Evolutionary conservation across 495 filamentous ascomycete species (phyloP).

Genomic region (Neurospora sp.): DNA sequence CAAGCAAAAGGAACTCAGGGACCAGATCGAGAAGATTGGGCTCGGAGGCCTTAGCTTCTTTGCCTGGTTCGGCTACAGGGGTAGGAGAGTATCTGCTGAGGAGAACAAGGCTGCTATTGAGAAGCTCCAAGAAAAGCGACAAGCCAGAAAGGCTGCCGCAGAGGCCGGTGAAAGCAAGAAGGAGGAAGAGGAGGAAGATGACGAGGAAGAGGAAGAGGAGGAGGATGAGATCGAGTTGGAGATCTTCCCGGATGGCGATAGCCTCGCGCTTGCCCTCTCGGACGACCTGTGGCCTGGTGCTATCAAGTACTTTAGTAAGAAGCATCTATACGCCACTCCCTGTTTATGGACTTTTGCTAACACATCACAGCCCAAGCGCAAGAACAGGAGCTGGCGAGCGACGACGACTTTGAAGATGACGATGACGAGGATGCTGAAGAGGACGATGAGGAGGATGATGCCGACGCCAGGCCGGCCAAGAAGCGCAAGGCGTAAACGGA

Average conservation of each 20-base stretch:
- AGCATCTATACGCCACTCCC: background rate
- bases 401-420: constrained; percentile 49
- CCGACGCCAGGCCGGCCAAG: constrained; percentile 31
- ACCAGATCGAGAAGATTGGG: constrained; percentile 45
- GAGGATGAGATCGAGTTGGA: constrained; percentile 51
- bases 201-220: constrained; percentile 44
- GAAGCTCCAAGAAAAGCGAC: constrained; percentile 48
- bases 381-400: constrained; percentile 46
- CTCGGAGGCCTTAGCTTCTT: constrained; percentile 69
- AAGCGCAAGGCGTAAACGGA: constrained; percentile 30
- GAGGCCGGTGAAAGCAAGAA: constrained; percentile 39
- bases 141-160: constrained; percentile 47
- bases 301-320: constrained; percentile 83
- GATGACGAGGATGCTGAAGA: constrained; percentile 34
- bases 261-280: constrained; percentile 64
- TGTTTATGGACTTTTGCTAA: background rate
- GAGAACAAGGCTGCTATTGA: constrained; percentile 50
- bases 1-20: constrained; percentile 41
- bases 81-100: constrained; percentile 55
- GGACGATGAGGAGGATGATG: constrained; percentile 23
- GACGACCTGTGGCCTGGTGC: constrained; percentile 85
- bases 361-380: constrained; percentile 47
- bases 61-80: constrained; percentile 71
- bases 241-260: constrained; percentile 72
- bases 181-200: constrained; percentile 43